Conservation (phyloP, 2,329 filamentous ascomycete species). For the Niveomyces coronatus region DNA sequence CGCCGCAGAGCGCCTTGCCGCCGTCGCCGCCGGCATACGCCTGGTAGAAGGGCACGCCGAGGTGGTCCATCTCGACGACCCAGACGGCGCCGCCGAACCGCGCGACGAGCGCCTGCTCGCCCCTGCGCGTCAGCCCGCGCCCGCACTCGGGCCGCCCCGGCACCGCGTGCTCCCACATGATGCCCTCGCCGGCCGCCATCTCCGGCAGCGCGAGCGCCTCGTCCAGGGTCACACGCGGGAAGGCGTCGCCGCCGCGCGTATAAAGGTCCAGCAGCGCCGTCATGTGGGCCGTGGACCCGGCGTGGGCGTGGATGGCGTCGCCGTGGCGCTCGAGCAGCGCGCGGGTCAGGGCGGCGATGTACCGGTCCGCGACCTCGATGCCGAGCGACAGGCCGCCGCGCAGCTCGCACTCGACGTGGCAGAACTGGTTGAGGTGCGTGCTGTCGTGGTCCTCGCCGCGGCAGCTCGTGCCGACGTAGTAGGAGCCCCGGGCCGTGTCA, state of each 20-base stretch:
- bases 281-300: neutral
- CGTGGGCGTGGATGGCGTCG: neutral
- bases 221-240: neutral
- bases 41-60: slow-evolving; percentile 3
- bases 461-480: slow-evolving; percentile 4
- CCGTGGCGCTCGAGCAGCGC: neutral
- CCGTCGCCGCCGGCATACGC: neutral
- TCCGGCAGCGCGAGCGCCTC: neutral
- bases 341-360: neutral
- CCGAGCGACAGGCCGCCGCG: neutral
- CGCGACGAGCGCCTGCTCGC: neutral
- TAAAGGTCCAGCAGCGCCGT: neutral
- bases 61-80: slow-evolving; percentile 4
- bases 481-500: neutral
- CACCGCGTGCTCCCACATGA: slow-evolving; percentile 5
- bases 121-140: slow-evolving; percentile 3
- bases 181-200: neutral
- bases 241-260: neutral
- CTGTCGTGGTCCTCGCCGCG: slow-evolving; percentile 5
- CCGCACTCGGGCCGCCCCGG: slow-evolving; percentile 1
- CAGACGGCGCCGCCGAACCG: slow-evolving; percentile 2
- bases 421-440: slow-evolving; percentile 6
- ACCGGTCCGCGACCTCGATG: neutral
- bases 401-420: slow-evolving; percentile 5
- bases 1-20: neutral